Base-by-base conservation (phyloP, 2,329 filamentous ascomycete species). In the Alternaria angustiovoidea region DNA sequence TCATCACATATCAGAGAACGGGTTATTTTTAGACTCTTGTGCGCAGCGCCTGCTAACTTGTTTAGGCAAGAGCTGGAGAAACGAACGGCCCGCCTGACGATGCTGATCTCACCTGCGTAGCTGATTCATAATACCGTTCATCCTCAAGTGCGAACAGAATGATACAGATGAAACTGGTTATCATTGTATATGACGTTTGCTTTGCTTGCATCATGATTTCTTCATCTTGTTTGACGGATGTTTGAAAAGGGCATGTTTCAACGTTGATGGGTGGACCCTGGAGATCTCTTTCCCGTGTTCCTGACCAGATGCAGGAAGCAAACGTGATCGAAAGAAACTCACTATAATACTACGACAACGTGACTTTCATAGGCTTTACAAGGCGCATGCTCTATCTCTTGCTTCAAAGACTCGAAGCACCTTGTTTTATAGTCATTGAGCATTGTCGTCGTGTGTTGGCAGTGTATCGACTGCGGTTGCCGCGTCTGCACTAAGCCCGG, bases 21-120 rank as follows among this genome's bases (percentile, higher is more conserved):
- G 30, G 46, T 32, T 59, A 59, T 59, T 59, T 56, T 56, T 59
- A 46, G 57, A 28, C 7, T 41, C 49, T 42, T 49, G 30, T 24
- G 30, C 30, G 24, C 24, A 3, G n/a, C n/a, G n/a, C n/a, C n/a
- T n/a, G n/a, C n/a, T 54, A 24, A 26, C 57, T 28, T 16, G 11
- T 16, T 41, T 32, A 4, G 22, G 51, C 11, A 30, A 51, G 32
- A 55, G 30, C 44, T 56, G 52, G 46, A 44, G 52, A 56, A 44
- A 51, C 43, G 44, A 55, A 59, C 52, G 48, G 49, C 36, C 54
- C 46, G 54, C 46, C 38, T 57, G 54, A 51, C 14, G 22, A 44
- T 54, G 57, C 18, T 55, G 51, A 39, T 30, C 49, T 41, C 18
- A 22, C 38, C 44, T 55, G 57, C 51, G 51, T 39, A 18, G n/a